Evolutionary conservation across 83 land plant genomes (phyloP).

Genomic region (Thuja plicata): DNA sequence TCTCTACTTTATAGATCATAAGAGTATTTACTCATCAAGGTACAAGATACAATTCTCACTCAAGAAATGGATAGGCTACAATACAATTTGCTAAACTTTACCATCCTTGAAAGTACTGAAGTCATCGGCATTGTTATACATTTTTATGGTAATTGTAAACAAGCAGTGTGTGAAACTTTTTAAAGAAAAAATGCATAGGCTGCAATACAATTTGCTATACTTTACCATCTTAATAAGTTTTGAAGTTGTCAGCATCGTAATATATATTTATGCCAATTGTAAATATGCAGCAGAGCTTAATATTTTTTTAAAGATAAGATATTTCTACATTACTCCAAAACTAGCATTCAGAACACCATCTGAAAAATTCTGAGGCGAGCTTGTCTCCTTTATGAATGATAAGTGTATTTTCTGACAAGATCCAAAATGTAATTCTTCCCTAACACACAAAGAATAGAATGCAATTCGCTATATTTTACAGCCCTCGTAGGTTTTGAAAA

Average conservation of each 20-base stretch:
- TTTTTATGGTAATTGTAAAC: not conserved
- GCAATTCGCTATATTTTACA: not conserved
- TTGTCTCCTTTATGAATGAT: not conserved
- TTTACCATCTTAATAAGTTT: not conserved
- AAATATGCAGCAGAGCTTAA: not conserved
- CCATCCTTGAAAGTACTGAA: not conserved
- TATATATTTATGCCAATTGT: not conserved
- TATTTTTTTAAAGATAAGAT: not conserved
- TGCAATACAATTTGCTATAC: not conserved
- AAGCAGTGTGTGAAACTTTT: not conserved
- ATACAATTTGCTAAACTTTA: not conserved
- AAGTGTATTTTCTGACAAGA: not conserved
- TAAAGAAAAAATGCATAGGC: not conserved
- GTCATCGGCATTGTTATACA: not conserved
- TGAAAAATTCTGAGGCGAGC: not conserved
- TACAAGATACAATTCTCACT: not conserved
- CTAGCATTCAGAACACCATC: not conserved
- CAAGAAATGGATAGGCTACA: not conserved
- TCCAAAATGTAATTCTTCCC: not conserved
- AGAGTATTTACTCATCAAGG: not conserved
- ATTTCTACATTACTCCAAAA: not conserved
- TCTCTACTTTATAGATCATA: not conserved
- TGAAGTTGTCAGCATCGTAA: not conserved
- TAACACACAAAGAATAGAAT: not conserved
- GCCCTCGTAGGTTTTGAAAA: not conserved